Evolutionary conservation across 2,329 filamentous ascomycete genomes (phyloP), one percentile per base, ranked within the genome.

Genomic region (Diplocarpon mali): DNA sequence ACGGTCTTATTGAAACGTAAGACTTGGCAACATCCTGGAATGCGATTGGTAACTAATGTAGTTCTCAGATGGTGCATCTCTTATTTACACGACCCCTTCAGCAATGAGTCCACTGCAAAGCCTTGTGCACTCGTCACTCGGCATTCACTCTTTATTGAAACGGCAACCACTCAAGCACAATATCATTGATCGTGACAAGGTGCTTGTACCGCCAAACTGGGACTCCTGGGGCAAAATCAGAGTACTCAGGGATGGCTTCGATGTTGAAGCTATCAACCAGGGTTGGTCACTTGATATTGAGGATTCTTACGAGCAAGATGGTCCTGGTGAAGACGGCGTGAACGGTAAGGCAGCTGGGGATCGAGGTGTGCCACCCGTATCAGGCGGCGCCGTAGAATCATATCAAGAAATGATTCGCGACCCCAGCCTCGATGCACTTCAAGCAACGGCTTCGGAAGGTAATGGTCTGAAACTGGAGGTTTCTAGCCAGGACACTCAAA

Each of bases 181-280:
- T 57, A 85, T 93, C 49, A 92, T 93, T 53, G 92, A 92, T 66
- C 76, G 90, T 48, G 89, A 95, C 64, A 93, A 93, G 70, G 89
- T 98, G 44, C 73, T 95, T 5, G 85, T 98, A 0, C 90, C 90
- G 1, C 84, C 89, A 13, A 95, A 95, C 63, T 98, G 92, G 92
- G 92, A 98, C 64, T 95, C 89, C 0, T 95, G 88, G 85, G 89
- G 88, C 48, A 98, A 96, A 66, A 95, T 98, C 48, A 76, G 90
- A 35, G 87, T 96, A 36, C 70, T 96, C 24, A 78, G 87, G 43
- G 92, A 95, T 60, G 85, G 82, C 0, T 96, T 96, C 57, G 87
- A 96, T 54, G 85, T 93, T 16, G 92, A 98, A 67, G 75, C 76
- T 12, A 73, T 94, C 35, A 92, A 86, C 56, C 75, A 80, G 47